A percentile compares a stretch with the other conserved stretches of the same genome.
Conservation (phyloP, 352 stramenopile species). For the Phytophthora cryptogea region DNA sequence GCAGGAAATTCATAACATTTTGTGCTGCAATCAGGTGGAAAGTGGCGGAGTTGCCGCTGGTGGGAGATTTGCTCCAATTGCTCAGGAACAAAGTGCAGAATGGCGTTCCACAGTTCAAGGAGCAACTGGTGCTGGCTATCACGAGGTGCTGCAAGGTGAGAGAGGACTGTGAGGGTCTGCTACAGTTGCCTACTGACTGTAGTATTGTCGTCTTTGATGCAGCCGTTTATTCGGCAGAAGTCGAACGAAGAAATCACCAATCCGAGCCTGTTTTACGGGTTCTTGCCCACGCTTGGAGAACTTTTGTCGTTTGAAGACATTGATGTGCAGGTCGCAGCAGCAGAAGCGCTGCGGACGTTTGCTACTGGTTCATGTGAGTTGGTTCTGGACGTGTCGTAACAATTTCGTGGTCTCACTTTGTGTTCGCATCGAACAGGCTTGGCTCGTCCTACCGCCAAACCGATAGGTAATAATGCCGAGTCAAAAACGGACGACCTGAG, state of each 20-base stretch:
- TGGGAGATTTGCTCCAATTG: conserved; percentile 61
- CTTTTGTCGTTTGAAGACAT: conserved; percentile 62
- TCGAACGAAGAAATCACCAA: conserved; percentile 82
- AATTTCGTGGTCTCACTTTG: neutral
- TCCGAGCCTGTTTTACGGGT: conserved; percentile 45
- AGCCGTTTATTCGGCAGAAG: conserved; percentile 77
- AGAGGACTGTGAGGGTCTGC: neutral
- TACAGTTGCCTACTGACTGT: neutral
- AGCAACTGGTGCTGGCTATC: conserved; percentile 47
- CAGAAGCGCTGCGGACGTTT: conserved; percentile 62
- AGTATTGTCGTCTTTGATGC: conserved; percentile 4
- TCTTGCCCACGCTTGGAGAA: conserved; percentile 59
- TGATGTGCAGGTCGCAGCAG: conserved; percentile 66
- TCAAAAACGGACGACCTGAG: conserved; percentile 54
- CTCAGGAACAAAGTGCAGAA: conserved; percentile 63
- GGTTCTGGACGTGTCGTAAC: neutral
- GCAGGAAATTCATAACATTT: neutral
- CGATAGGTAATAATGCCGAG: conserved; percentile 39
- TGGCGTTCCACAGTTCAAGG: conserved; percentile 44
- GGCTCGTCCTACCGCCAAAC: conserved; percentile 28
- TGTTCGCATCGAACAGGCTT: conserved; percentile 33
- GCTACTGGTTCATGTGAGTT: conserved; percentile 63
- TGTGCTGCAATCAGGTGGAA: conserved; percentile 54
- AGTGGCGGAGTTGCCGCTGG: conserved; percentile 60
- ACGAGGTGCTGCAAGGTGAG: conserved; percentile 50